Evolutionary conservation across 768 basidiomycete species (phyloP).

Genomic region (Clavulina sp.): DNA sequence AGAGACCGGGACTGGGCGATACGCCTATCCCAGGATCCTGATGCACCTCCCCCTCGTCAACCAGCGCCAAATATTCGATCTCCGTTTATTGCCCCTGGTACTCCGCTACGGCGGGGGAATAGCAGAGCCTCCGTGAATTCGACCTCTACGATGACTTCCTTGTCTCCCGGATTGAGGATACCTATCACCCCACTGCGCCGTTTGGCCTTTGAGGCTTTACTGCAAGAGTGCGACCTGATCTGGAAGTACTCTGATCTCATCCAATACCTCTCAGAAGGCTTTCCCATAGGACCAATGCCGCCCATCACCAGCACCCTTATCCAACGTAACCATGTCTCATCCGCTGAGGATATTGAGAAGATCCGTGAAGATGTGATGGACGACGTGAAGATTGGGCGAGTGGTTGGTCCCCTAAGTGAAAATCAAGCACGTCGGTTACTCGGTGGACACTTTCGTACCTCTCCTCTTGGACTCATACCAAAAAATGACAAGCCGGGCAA

Average conservation of each 20-base stretch:
- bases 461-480: conserved; percentile 22
- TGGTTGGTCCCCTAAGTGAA: neutral
- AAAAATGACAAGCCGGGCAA: conserved; percentile 21
- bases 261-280: conserved; percentile 17
- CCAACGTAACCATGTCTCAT: conserved; percentile 20
- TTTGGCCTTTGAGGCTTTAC: neutral
- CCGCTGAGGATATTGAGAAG: neutral
- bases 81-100: too few relatives aligned
- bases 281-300: conserved; percentile 20
- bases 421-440: neutral
- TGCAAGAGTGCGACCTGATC: neutral
- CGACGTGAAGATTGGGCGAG: neutral
- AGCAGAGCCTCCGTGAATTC: too few relatives aligned
- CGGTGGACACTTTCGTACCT: conserved; percentile 25
- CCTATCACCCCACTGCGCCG: neutral
- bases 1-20: too few relatives aligned
- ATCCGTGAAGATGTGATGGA: neutral
- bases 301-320: conserved; percentile 16
- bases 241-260: neutral
- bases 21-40: too few relatives aligned
- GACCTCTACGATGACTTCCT: too few relatives aligned
- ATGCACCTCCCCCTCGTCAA: too few relatives aligned
- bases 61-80: too few relatives aligned
- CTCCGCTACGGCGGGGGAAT: too few relatives aligned
- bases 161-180: too few relatives aligned